Evolutionary conservation across 108 stramenopile genomes (phyloP), one percentile per base, ranked within the genome.

Genomic region (Fragilaria crotonensis): DNA sequence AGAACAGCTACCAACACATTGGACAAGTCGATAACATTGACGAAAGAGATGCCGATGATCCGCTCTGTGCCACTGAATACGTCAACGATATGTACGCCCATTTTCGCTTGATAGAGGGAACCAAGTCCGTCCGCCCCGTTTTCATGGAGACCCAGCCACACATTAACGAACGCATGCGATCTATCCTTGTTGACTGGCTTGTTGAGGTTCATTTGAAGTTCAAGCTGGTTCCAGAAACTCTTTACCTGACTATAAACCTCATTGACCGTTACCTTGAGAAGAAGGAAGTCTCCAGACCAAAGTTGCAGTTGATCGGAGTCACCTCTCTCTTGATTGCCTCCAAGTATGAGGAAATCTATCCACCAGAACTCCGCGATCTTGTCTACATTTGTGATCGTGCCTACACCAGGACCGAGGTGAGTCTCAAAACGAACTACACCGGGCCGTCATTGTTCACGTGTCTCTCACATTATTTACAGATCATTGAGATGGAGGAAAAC

Each of bases 281-380:
- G 11, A 32, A 77, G 58, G 59, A 75, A 45, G 93, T 97, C 30
- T 62, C 75, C 20, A 77, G 98, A n/a, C 78, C 85, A 25, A 92
- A 95, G 60, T 77, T 99, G 45, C 98, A 99, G 68, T 93, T 99
- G 4, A 86, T 99, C 21, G 98, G 98, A 25, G 96, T 97, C 33
- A 96, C 96, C 22, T 89, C 94, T 25, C 84, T 99, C 32, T 74
- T 99, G 59, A 84, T 99, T 48, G 98, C 98, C 9, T 91, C 94
- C 63, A 99, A 99, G 77, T 97, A 99, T 69, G 98, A 99, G 60
- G 98, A 99, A 72, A 97, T 97, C 61, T 97, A 97, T 47, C 90
- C 93, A 62, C 98, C 96, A 5, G 96, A 97, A 77, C 87, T 97
- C 18, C 72, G 89, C n/a, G 98, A 99, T 64, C 85, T 96, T 45